phyloP scores from a whole-genome alignment of 1,284 basidiomycete genomes.

The Entoloma clypeatum region DNA sequence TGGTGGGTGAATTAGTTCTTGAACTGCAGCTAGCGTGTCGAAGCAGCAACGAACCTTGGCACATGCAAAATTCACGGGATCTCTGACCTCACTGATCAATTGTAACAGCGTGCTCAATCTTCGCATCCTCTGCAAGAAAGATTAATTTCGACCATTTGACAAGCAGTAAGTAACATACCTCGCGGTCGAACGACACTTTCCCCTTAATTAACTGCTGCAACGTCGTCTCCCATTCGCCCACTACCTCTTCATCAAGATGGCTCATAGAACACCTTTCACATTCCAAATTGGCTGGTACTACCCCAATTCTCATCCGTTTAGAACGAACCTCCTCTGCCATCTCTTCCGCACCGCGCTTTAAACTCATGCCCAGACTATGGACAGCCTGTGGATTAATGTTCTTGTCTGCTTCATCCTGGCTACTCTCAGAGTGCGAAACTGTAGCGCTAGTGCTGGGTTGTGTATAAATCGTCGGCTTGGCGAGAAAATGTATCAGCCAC shows the following conservation, averaged over 20 bases:
- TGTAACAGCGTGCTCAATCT: slow-evolving; percentile 10
- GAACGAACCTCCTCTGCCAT: background rate
- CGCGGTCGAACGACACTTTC: slow-evolving; percentile 10
- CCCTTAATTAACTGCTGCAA: slow-evolving; percentile 18
- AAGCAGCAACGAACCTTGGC: slow-evolving; percentile 5
- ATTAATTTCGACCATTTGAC: background rate
- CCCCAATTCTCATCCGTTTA: slow-evolving; percentile 1
- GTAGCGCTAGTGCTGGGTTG: too few relatives aligned
- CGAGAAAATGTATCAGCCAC: too few relatives aligned
- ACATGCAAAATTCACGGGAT: slow-evolving; percentile 5
- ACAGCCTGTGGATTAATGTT: background rate
- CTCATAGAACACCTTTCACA: background rate
- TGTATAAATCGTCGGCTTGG: too few relatives aligned
- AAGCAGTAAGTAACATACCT: slow-evolving; percentile 5
- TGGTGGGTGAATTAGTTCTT: background rate
- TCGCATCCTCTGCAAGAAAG: slow-evolving; percentile 4
- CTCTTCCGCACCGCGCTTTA: slow-evolving; percentile 1
- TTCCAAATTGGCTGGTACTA: too few relatives aligned
- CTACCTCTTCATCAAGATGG: background rate
- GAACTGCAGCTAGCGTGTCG: background rate
- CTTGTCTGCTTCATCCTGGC: background rate
- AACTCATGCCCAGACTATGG: background rate
- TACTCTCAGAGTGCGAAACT: background rate
- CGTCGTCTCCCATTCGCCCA: slow-evolving; percentile 11
- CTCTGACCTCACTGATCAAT: slow-evolving; percentile 3